A percentile compares a stretch with the other conserved stretches of the same genome.
phyloP scores from a whole-genome alignment of 306 rosid species.

The Nissolia schottii region DNA sequence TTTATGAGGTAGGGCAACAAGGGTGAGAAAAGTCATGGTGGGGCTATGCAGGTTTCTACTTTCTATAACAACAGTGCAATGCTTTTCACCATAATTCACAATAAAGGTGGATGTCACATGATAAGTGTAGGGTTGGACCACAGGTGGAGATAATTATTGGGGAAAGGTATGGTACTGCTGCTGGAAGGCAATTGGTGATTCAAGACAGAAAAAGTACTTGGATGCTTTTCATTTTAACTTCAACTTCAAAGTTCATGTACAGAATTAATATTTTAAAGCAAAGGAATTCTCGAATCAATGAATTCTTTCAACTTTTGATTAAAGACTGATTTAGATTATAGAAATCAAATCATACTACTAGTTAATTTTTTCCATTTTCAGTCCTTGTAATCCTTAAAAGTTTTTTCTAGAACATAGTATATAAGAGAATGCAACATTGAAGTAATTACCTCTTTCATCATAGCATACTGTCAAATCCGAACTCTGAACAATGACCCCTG shows the following conservation, averaged over 20 bases:
- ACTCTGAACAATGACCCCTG: conserved; percentile 93
- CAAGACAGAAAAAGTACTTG: conserved; percentile 15
- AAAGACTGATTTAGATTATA: background rate
- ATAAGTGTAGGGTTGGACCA: conserved; percentile 26
- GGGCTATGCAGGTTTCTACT: background rate
- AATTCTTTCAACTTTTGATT: background rate
- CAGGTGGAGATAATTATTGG: conserved; percentile 13
- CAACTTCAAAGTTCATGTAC: background rate
- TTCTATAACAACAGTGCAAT: background rate
- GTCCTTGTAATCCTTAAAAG: background rate
- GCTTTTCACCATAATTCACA: conserved; percentile 18
- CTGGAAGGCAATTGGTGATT: conserved; percentile 8
- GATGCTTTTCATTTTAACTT: background rate
- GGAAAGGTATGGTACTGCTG: background rate
- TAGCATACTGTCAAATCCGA: conserved; percentile 91
- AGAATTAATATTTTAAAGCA: background rate
- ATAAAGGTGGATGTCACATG: conserved; percentile 30
- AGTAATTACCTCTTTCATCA: conserved; percentile 83
- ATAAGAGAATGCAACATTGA: conserved; percentile 14
- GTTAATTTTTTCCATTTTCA: background rate
- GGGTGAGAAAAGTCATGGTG: conserved; percentile 11
- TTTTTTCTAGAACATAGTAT: background rate
- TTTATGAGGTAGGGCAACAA: background rate
- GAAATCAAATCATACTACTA: background rate
- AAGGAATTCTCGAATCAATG: conserved; percentile 7